These are phyloP conservation scores for Colletotrichum tanaceti DNA, from an alignment of 2,329 filamentous ascomycete species.

Conservation along the genomic window DNA sequence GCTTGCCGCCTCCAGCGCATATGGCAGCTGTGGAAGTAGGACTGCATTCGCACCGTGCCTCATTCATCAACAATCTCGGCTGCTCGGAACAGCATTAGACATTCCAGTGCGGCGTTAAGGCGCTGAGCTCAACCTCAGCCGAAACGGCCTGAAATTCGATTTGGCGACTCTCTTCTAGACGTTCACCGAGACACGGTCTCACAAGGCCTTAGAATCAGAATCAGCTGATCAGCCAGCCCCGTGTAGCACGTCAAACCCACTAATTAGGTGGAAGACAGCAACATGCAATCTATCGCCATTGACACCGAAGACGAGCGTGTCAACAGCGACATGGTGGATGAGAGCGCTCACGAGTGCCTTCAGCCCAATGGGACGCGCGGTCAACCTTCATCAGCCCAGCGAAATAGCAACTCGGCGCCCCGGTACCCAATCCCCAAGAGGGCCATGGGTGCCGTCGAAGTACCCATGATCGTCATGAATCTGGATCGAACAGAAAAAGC, in stretches of 20 bases:
- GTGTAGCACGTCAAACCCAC: background rate
- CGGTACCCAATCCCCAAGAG: conserved; percentile 51
- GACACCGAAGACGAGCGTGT: conserved; percentile 23
- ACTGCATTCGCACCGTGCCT: conserved; percentile 33
- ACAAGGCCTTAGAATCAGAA: background rate
- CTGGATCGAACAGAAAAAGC: conserved; percentile 57
- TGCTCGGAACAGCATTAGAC: conserved; percentile 22
- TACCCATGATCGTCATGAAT: conserved; percentile 57
- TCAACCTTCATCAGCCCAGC: background rate
- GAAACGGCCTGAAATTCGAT: background rate
- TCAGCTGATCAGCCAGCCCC: conserved; percentile 5
- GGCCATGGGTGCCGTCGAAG: conserved; percentile 55
- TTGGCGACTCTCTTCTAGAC: background rate
- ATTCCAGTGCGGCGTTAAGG: conserved; percentile 28
- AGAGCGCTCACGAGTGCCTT: background rate
- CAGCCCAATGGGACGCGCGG: background rate
- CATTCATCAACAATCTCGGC: conserved; percentile 23
- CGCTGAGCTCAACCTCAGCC: background rate
- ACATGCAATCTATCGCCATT: conserved; percentile 22
- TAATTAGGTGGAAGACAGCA: conserved; percentile 5
- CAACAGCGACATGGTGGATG: conserved; percentile 10
- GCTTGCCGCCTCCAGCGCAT: background rate
- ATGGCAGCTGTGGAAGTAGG: background rate
- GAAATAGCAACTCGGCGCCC: conserved; percentile 33
- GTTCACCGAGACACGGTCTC: background rate